Evolutionary conservation across 2,329 filamentous ascomycete species (phyloP), one percentile per base, ranked within the genome.

Genomic region (Pseudogymnoascus sp.): DNA sequence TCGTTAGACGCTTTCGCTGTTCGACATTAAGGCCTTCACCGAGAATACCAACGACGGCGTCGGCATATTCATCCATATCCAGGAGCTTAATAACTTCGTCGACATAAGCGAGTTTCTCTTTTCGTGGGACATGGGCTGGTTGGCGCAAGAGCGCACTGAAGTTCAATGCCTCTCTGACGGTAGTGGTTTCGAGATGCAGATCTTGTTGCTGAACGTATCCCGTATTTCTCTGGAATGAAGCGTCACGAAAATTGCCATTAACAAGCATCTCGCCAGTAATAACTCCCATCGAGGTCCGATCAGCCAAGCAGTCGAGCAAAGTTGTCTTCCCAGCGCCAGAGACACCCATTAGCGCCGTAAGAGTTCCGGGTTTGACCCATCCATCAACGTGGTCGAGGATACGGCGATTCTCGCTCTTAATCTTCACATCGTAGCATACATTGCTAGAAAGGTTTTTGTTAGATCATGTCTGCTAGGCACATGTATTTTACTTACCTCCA

Each of bases 191-290:
- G 29, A 96, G 81, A 73, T 96, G 92, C 10, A 96, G 81, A 82
- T 97, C 93, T 72, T 96, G 90, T 74, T 96, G 93, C 73, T 96
- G 90, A 39, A 93, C 91, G 69, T 96, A 96, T 47, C 92, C 92
- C 0, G 71, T 68, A 21, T 70, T 71, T 26, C 92, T 88, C 75
- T 96, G 92, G 81, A 96, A 96, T 0, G 89, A 92, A 47, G 83
- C 80, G 67, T 95, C 90, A 34, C 90, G 85, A 26, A 85, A 87
- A 26, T 80, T 81, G 26, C 84, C 84, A 64, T 86, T 82, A 6
- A 86, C 82, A 10, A 83, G 75, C 86, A 96, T 93, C 68, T 93
- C 89, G 61, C 93, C 93, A 5, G 84, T 85, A 61, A 96, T 91
- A 11, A 96, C 88, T 75, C 93, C 93, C 85, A 93, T 93, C 0